Evolutionary conservation across 176 grass and related monocot species (phyloP), one percentile per base, ranked within the genome.

Genomic region (Tillandsia fasciculata): DNA sequence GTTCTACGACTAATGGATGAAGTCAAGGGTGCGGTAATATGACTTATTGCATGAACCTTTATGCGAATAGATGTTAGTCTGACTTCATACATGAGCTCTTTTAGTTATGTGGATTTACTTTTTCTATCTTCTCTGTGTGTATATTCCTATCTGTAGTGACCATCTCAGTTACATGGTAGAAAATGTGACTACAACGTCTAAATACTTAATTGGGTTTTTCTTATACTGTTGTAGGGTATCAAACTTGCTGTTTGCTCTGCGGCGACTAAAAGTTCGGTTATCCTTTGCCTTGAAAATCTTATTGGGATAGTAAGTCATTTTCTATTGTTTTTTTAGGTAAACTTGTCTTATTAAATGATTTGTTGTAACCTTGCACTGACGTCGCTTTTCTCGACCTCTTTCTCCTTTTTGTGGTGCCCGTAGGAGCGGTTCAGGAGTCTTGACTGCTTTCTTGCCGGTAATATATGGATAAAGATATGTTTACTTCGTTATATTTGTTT

Each of bases 401-500:
- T 53, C 42, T 13, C 49, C 24, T 67, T 69, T 14, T 77, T 80
- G 18, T 79, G 64, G 1, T 87, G 72, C 67, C 72, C 74, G 64
- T 52, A 97, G 93, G 89, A 97, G 64, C 79, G 86, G 26, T 97
- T 92, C 67, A 79, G 70, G 72, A 72, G 84, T 59, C 84, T 97
- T 14, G 93, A 97, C 81, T 97, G 93, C 76, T 97, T 97, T 81
- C 89, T 97, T 64, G 89, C 93, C 10, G 93, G 93, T 97, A 85
- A 27, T 76, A 5, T 80, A 69, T 15, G 64, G 7, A 12, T 69
- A 51, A 20, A 24, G 24, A 24, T 24, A 24, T 69, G 69, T 72
- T 72, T 50, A 7, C 56, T 65, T 69, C 26, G 22, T 61, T 53
- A 53, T 52, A 13, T 53, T 53, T 65, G 22, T 4, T 52, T 33